A percentile compares a stretch with the other conserved stretches of the same genome.
phyloP scores from a whole-genome alignment of 352 stramenopile genomes.

The Phytophthora uliginosa region DNA sequence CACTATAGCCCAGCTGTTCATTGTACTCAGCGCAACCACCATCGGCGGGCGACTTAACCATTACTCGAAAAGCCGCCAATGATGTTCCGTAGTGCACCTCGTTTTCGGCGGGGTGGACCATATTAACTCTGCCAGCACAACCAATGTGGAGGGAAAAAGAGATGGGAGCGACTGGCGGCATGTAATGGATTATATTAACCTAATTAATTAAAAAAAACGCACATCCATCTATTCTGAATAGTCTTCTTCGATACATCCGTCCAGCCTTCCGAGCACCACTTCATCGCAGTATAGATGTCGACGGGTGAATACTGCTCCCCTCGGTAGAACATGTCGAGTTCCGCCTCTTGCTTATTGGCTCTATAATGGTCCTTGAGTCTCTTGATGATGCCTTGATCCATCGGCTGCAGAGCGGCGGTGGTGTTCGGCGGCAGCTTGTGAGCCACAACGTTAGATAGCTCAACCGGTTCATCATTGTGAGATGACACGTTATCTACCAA shows the following conservation, averaged over 20 bases:
- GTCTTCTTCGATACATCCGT: not conserved
- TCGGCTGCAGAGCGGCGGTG: constrained; percentile 22
- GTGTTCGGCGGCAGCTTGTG: constrained; percentile 29
- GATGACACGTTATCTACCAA: too few species aligned
- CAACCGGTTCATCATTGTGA: not conserved
- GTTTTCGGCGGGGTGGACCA: constrained; percentile 12
- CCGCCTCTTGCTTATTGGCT: constrained; percentile 5
- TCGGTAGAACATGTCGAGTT: constrained; percentile 21
- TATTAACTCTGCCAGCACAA: too few species aligned
- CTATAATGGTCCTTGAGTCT: constrained; percentile 28
- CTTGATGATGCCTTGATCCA: constrained; percentile 33
- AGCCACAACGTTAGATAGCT: constrained; percentile 21
- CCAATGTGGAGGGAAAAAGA: too few species aligned
- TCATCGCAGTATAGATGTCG: constrained; percentile 25
- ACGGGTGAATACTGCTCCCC: not conserved
- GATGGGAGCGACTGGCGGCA: too few species aligned
- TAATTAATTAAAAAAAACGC: too few species aligned
- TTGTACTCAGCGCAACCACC: too few species aligned
- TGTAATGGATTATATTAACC: too few species aligned
- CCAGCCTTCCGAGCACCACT: constrained; percentile 23
- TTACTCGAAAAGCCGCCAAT: too few species aligned
- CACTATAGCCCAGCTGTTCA: too few species aligned
- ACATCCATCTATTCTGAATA: constrained; percentile 29
- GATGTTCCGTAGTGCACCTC: too few species aligned
- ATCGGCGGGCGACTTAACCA: too few species aligned